phyloP scores from a whole-genome alignment of 106 monocot genomes.

The Apostasia ramifera region DNA sequence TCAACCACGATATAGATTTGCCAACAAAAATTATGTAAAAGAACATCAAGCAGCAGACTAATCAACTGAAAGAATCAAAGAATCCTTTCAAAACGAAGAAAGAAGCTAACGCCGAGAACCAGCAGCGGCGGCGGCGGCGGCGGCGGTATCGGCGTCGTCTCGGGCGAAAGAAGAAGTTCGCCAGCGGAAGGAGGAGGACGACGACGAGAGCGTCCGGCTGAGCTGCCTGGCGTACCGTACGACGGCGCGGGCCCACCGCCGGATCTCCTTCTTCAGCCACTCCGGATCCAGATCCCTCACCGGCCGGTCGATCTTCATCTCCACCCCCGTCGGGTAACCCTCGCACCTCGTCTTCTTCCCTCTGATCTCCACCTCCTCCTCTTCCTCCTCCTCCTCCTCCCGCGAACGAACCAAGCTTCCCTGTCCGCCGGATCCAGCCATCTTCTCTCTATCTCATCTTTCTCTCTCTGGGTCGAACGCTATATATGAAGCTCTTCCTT shows the following conservation, averaged over 20 bases:
- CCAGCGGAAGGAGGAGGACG: neutral
- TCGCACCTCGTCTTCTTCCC: neutral
- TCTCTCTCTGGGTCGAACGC: no score
- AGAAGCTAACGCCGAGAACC: neutral
- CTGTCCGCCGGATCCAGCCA: no score
- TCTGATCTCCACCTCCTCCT: neutral
- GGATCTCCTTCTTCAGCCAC: constrained; percentile 53
- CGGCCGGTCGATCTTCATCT: constrained; percentile 29
- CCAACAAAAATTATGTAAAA: no score
- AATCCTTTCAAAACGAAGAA: neutral
- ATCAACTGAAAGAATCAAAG: no score
- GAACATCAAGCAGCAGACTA: no score
- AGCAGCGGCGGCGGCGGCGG: neutral
- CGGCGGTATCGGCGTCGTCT: neutral
- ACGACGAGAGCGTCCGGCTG: constrained; percentile 21
- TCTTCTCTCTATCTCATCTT: no score
- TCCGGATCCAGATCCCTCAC: constrained; percentile 36
- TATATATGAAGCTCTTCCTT: no score
- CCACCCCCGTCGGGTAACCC: constrained; percentile 20
- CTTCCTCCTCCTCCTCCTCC: neutral
- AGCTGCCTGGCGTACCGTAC: constrained; percentile 29
- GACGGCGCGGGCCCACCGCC: constrained; percentile 52
- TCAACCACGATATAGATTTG: no score
- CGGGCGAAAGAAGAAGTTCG: neutral
- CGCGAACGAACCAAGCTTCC: neutral